Conservation (phyloP, 768 basidiomycete genomes). For the Tulasnella sp. region DNA sequence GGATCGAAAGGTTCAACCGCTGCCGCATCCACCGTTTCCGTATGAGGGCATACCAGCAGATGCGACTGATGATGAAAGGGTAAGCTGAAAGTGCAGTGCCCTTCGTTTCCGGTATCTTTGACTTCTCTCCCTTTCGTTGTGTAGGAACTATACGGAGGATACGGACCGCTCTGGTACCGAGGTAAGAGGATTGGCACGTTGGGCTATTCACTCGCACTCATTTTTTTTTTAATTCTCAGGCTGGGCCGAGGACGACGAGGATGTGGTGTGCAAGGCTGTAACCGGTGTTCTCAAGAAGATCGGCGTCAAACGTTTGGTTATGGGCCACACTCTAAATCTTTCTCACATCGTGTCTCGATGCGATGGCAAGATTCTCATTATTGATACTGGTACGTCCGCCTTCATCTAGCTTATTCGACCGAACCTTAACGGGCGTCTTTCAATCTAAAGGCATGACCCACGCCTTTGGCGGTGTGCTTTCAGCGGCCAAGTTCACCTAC, state of each 20-base stretch:
- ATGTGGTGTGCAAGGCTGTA: conserved; percentile 57
- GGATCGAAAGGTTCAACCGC: conserved; percentile 42
- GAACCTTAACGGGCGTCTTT: too few relatives aligned
- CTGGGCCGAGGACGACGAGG: conserved; percentile 70
- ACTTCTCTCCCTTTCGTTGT: neutral
- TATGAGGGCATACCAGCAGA: conserved; percentile 62
- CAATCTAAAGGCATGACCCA: conserved; percentile 66
- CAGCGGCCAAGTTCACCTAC: conserved; percentile 81
- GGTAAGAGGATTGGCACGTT: conserved; percentile 24
- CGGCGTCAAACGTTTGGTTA: conserved; percentile 79
- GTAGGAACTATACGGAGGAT: conserved; percentile 50
- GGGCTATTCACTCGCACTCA: neutral
- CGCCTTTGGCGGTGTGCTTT: conserved; percentile 85
- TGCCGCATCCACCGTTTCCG: conserved; percentile 67
- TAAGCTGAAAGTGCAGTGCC: neutral
- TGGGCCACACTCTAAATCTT: conserved; percentile 88
- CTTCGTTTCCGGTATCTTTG: neutral
- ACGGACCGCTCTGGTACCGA: conserved; percentile 91
- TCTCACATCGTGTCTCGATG: conserved; percentile 79
- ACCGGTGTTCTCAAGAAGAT: conserved; percentile 60
- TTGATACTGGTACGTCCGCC: conserved; percentile 66
- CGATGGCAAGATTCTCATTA: conserved; percentile 85
- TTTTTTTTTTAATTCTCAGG: conserved; percentile 30
- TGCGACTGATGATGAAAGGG: conserved; percentile 52
- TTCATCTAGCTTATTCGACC: too few relatives aligned